Percentiles rank a stretch among this genome's conserved stretches.
Conservation (phyloP, 345 rosid genomes). For the Erodium maritimum region DNA sequence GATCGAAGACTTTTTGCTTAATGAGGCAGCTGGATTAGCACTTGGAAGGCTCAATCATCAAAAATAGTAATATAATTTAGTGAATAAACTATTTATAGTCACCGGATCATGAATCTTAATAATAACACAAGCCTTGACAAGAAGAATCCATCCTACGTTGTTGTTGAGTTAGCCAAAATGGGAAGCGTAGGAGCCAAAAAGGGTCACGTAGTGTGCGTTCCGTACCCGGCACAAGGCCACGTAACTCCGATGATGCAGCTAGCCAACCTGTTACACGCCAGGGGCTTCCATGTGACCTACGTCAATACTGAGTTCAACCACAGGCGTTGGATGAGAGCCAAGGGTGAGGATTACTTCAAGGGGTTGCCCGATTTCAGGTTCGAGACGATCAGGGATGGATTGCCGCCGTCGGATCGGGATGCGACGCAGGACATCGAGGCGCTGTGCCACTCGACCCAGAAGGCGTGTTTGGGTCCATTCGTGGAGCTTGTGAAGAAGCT, state of each 20-base stretch:
- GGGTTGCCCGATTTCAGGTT: slow-evolving; percentile 16
- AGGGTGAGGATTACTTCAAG: slow-evolving; percentile 2
- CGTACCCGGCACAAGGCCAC: slow-evolving; percentile 20
- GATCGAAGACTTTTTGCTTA: no score
- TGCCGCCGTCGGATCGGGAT: slow-evolving; percentile 9
- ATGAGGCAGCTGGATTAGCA: no score
- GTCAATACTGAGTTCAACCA: slow-evolving; percentile 18
- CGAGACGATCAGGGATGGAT: slow-evolving; percentile 12
- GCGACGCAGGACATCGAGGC: slow-evolving; percentile 12
- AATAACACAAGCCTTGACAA: no score
- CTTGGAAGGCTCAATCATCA: no score
- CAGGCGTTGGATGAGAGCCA: slow-evolving; percentile 9
- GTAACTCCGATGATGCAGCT: slow-evolving; percentile 14
- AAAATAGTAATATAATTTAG: no score
- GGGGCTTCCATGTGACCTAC: slow-evolving; percentile 17
- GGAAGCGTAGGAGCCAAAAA: neutral
- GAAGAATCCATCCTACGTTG: neutral
- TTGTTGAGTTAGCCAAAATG: neutral
- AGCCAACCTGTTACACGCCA: slow-evolving; percentile 15
- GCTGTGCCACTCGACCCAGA: slow-evolving; percentile 7
- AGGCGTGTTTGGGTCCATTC: slow-evolving; percentile 14
- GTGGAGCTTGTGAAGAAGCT: slow-evolving; percentile 5
- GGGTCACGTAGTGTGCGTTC: slow-evolving; percentile 14
- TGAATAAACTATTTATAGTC: no score
- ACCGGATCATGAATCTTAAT: no score